Percentiles rank a stretch among this genome's conserved stretches.
Evolutionary conservation across 78 protist genomes (phyloP).

Genomic region (Andalucia godoyi): DNA sequence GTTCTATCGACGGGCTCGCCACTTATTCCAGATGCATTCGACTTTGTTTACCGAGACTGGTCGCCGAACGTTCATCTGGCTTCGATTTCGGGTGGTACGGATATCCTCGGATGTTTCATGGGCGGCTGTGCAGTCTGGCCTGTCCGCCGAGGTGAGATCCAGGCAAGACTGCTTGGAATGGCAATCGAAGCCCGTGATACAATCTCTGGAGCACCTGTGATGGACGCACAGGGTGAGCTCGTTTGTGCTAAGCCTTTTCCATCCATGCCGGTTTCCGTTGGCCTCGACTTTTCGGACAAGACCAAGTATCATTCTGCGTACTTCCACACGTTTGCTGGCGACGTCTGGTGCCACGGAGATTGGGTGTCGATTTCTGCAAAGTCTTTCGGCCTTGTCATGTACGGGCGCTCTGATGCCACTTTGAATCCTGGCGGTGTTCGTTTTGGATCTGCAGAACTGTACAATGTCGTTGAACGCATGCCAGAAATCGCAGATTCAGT

Average conservation of each 20-base stretch:
- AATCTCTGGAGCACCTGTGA: neutral
- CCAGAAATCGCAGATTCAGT: slow-evolving; percentile 2
- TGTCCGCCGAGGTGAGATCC: slow-evolving; percentile 28
- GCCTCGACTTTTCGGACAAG: slow-evolving; percentile 12
- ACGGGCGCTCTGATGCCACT: slow-evolving; percentile 26
- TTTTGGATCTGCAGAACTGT: slow-evolving; percentile 23
- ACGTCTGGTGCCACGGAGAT: slow-evolving; percentile 41
- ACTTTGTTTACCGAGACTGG: slow-evolving; percentile 12
- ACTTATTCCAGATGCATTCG: slow-evolving; percentile 16
- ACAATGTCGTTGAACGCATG: slow-evolving; percentile 3
- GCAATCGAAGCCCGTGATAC: neutral
- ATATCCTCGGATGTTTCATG: slow-evolving; percentile 11
- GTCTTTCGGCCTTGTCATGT: slow-evolving; percentile 19
- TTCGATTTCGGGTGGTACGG: slow-evolving; percentile 26
- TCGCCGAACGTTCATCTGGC: slow-evolving; percentile 7
- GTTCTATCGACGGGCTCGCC: slow-evolving; percentile 40
- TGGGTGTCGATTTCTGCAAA: neutral
- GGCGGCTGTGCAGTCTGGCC: slow-evolving; percentile 6
- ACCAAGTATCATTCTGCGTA: slow-evolving; percentile 12
- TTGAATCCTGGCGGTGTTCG: slow-evolving; percentile 26
- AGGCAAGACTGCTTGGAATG: slow-evolving; percentile 10
- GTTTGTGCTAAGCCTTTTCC: slow-evolving; percentile 39
- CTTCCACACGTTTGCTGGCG: neutral
- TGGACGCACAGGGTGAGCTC: slow-evolving; percentile 18
- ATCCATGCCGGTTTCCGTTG: slow-evolving; percentile 13